Percentiles rank a stretch among this genome's conserved stretches.
phyloP scores from a whole-genome alignment of 2,329 filamentous ascomycete species.

The Paecilomyces formosus region DNA sequence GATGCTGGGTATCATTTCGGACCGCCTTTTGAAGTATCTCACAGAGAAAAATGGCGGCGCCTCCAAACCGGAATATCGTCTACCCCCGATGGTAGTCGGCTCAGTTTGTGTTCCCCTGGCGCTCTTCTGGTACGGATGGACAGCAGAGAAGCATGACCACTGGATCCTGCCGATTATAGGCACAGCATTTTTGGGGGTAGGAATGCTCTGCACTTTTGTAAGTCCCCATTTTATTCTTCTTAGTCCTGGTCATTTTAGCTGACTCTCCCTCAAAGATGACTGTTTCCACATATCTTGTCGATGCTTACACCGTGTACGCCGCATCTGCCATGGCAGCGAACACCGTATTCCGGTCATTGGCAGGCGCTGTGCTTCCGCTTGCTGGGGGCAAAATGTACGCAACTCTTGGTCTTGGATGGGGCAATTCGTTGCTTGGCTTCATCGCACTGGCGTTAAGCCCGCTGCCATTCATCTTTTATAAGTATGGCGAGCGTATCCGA shows the following conservation, averaged over 20 bases:
- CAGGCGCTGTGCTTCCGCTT: conserved; percentile 54
- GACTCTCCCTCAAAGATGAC: conserved; percentile 31
- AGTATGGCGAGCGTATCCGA: conserved; percentile 27
- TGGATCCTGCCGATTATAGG: conserved; percentile 58
- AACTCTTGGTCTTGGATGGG: conserved; percentile 42
- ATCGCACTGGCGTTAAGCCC: conserved; percentile 45
- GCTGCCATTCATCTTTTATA: conserved; percentile 26
- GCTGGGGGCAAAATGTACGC: conserved; percentile 49
- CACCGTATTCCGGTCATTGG: conserved; percentile 48
- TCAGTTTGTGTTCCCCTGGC: conserved; percentile 47
- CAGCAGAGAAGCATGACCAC: conserved; percentile 44
- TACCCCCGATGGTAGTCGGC: conserved; percentile 50
- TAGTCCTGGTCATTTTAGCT: neutral
- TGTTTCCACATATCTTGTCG: conserved; percentile 55
- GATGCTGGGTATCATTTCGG: conserved; percentile 26
- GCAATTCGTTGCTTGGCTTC: conserved; percentile 49
- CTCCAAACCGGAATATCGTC: conserved; percentile 41
- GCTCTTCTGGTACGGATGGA: conserved; percentile 54
- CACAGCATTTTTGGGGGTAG: conserved; percentile 47
- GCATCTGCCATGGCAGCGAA: conserved; percentile 48
- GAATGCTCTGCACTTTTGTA: conserved; percentile 49
- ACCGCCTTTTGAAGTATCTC: conserved; percentile 23
- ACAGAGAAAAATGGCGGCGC: conserved; percentile 32
- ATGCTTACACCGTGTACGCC: conserved; percentile 42
- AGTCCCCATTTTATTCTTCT: conserved; percentile 8